Base-by-base conservation (phyloP, 2,329 filamentous ascomycete genomes). In the Calonectria leucothoes region DNA sequence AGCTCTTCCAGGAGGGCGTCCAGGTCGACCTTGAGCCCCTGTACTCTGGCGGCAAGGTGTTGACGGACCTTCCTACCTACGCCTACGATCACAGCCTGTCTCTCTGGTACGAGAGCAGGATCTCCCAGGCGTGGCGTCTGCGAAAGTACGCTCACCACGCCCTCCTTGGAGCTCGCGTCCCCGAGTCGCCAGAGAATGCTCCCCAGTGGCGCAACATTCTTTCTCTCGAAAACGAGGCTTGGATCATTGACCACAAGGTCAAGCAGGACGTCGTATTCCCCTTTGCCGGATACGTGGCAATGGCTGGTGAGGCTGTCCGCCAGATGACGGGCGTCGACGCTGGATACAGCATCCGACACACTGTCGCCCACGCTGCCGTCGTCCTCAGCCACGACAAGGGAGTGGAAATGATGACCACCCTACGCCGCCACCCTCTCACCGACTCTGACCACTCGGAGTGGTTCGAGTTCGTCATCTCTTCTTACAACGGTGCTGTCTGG, bases 231-330 rank as follows among this genome's bases (percentile, higher is more conserved):
- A 68, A 79, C 29, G 65, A 69, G 0, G 82, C 89, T n/a, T 88
- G 88, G 69, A 81, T 87, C 2, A 80, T 85, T 27, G 86, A 88
- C 73, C 87, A 88, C 80, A 74, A 79, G n/a, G 85, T 88, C 81
- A 82, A 84, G 57, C 85, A 82, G 70, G 82, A 87, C 31, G 82
- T 84, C 51, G 82, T 88, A 69, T 86, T 86, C 67, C 84, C 86
- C 63, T 83, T 81, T 51, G 82, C 83, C 0, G 86, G 85, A 35
- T 81, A 82, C 42, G 78, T 84, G 0, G 82, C 83, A n/a, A 81
- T 86, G 76, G 74, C 69, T 6, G 77, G 71, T 10, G 80, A 82
- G 49, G 81, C 79, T 2, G 51, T 77, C n/a, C 48, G 75, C 14
- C 80, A 81, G 59, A 23, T 73, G 20, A 75, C 74, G 0, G 72